Evolutionary conservation across 345 rosid genomes (phyloP), one percentile per base, ranked within the genome.

Genomic region (Balakata baccata): DNA sequence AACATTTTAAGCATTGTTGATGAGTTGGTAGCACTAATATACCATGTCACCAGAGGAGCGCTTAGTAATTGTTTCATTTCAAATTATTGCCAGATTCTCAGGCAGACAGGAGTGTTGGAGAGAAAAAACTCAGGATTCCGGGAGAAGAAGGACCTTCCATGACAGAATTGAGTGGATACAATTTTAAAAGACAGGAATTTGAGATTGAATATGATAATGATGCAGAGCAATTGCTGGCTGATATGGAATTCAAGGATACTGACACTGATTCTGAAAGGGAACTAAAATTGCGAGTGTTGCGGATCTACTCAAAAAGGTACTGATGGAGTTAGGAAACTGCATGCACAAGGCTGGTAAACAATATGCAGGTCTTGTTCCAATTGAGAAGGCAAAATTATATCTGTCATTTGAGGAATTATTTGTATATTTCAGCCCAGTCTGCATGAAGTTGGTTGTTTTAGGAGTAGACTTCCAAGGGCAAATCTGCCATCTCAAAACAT

Each of bases 201-300:
- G 99, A 95, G 84, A 75, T 89, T 72, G 99, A 91, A 84, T 88
- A 92, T 70, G 99, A 95, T 76, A 92, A 95, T 62, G 96, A 95
- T 79, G 98, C 99, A 11, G 98, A 95, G 86, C 97, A 88, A 69
- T 79, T 91, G 76, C 85, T 92, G 58, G 97, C 96, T 49, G 98
- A 92, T 76, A 95, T 92, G 99, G 99, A 95, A 68, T 95, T 95
- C 79, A 85, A 82, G 81, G 96, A 91, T 41, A 76, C 84, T 50
- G 97, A 95, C 76, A 78, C 90, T 46, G 86, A 86, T 80, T 87
- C 89, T 73, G 99, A 95, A 81, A 89, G 74, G 54, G 92, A 89
- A 71, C 71, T 89, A 74, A 95, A 95, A 82, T 76, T 95, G 79
- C 93, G 79, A 76, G 96, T 95, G 46, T 88, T 92, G 74, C 96